Evolutionary conservation across 2,329 filamentous ascomycete genomes (phyloP), one percentile per base, ranked within the genome.

Genomic region (Penicillium sp.): DNA sequence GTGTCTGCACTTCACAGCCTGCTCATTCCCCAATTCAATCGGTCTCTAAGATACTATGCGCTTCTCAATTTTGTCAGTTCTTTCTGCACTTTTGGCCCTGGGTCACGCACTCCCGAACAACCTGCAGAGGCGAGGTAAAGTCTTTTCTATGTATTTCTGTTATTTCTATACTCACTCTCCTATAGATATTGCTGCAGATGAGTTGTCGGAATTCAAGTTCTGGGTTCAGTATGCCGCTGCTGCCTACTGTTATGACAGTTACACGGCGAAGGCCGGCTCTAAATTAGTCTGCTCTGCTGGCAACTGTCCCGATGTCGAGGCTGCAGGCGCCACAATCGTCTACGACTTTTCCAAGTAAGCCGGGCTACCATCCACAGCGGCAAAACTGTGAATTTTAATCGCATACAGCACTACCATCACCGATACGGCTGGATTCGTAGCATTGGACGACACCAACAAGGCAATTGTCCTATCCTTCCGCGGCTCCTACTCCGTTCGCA

Each of bases 161-260:
- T 31, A 3, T 1, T 5, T 37, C 13, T 31, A 26, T 47, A 31
- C 19, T 27, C 21, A 54, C 19, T 21, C 7, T 26, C 11, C 9
- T 11, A 4, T 35, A 65, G 63, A 65, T 50, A 43, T 65, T 9
- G 21, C 59, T 6, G 9, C 56, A 16, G 47, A 42, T n/a, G 49
- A 61, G 14, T 42, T 65, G 31, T 47, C 45, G 7, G 49, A 77
- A 37, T 73, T 82, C 11, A 60, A 72, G 13, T 77, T 81, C 60
- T 80, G 78, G 69, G 76, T 77, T 50, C 78, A 82, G 59, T 83
- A 80, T 66, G 76, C 79, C 3, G 79, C 79, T 1, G 80, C 81
- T 0, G 69, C 79, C 29, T 82, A 82, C 67, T 83, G 81, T 63
- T 64, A 72, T 4, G 63, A 62, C 37, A 81, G 81, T 68, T 81